phyloP scores from a whole-genome alignment of 2,329 filamentous ascomycete genomes.

The Fusarium aywerte region DNA sequence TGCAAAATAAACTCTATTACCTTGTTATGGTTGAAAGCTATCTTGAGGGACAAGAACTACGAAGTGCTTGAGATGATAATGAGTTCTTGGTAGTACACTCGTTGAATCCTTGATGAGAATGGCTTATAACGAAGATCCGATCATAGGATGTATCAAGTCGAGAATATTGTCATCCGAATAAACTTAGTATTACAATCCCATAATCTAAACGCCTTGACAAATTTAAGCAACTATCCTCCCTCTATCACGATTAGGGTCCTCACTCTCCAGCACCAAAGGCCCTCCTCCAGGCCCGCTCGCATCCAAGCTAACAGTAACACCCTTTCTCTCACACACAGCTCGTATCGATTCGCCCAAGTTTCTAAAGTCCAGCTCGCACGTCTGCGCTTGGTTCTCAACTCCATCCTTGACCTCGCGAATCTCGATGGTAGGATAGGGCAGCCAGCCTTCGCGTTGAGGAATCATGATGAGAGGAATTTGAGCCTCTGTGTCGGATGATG shows the following conservation, averaged over 20 bases:
- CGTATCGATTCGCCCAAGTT: constrained; percentile 81
- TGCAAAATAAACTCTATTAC: not conserved
- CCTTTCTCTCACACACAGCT: constrained; percentile 76
- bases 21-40: not conserved
- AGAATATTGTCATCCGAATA: not conserved
- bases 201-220: not conserved
- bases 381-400: constrained; percentile 44
- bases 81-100: not conserved
- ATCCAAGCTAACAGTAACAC: constrained; percentile 79
- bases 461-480: constrained; percentile 79
- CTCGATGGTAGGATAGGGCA: constrained; percentile 83
- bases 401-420: constrained; percentile 69
- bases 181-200: not conserved
- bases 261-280: constrained; percentile 73
- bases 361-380: constrained; percentile 82
- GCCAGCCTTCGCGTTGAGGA: constrained; percentile 79
- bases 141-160: not conserved
- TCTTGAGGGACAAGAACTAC: not conserved
- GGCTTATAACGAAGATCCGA: too few species aligned
- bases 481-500: constrained; percentile 62
- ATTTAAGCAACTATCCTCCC: constrained; percentile 53
- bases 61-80: not conserved
- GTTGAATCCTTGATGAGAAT: too few species aligned
- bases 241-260: constrained; percentile 50
- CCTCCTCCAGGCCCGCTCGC: constrained; percentile 72